Evolutionary conservation across 768 basidiomycete genomes (phyloP).

Genomic region (Russula abietina): DNA sequence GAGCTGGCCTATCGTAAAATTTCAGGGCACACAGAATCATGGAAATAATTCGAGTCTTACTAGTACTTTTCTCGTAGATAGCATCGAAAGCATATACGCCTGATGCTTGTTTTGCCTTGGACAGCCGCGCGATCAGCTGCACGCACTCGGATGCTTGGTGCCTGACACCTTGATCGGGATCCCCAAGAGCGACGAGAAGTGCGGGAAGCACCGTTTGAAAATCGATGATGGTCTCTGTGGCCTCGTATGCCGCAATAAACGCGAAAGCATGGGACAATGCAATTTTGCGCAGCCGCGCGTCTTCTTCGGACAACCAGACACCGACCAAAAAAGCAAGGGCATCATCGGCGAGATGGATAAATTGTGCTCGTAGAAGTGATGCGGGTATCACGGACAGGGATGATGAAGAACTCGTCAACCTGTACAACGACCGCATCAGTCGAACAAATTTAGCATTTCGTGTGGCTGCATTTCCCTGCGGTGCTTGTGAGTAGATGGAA

Average conservation of each 20-base stretch:
- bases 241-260: slow-evolving; percentile 68
- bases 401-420: slow-evolving; percentile 52
- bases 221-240: slow-evolving; percentile 51
- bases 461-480: slow-evolving; percentile 13
- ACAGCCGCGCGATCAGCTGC: slow-evolving; percentile 38
- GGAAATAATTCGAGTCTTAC: slow-evolving; percentile 34
- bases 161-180: slow-evolving; percentile 38
- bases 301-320: slow-evolving; percentile 41
- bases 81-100: slow-evolving; percentile 67
- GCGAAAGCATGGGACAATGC: slow-evolving; percentile 73
- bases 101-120: slow-evolving; percentile 38
- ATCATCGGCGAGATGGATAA: slow-evolving; percentile 62
- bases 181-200: slow-evolving; percentile 56
- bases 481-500: not conserved
- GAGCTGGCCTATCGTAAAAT: slow-evolving; percentile 35
- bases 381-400: slow-evolving; percentile 46
- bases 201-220: slow-evolving; percentile 76
- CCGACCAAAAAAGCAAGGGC: slow-evolving; percentile 77
- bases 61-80: slow-evolving; percentile 58
- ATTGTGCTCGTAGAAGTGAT: slow-evolving; percentile 55
- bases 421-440: slow-evolving; percentile 64
- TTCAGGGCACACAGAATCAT: not conserved
- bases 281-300: slow-evolving; percentile 39
- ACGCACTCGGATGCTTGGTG: slow-evolving; percentile 53
- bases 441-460: slow-evolving; percentile 42